A percentile compares a stretch with the other conserved stretches of the same genome.
Conservation (phyloP, 306 rosid genomes). For the Quercus glauca region DNA sequence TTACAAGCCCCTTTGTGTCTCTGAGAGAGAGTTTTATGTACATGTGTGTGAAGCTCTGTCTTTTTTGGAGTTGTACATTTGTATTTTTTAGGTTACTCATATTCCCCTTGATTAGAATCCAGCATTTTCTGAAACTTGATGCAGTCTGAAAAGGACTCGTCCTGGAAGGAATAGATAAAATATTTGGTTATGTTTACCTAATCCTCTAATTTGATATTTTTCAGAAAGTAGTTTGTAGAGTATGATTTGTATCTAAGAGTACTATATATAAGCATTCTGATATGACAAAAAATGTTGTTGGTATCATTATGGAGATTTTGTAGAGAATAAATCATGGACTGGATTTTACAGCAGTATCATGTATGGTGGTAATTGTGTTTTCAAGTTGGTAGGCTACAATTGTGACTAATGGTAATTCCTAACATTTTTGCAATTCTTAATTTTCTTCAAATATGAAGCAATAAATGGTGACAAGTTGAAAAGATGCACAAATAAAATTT, state of each 20-base stretch:
- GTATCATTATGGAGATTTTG: background rate
- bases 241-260: too few relatives aligned
- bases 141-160: conserved; percentile 1
- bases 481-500: background rate
- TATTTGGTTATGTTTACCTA: conserved; percentile 3
- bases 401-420: background rate
- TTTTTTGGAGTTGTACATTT: conserved; percentile 9
- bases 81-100: conserved; percentile 8
- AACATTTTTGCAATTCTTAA: background rate
- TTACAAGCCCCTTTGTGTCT: background rate
- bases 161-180: conserved; percentile 1
- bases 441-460: background rate
- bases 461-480: background rate
- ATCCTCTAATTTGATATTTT: background rate
- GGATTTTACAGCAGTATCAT: background rate
- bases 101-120: conserved; percentile 10
- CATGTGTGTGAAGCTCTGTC: conserved; percentile 9
- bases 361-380: background rate
- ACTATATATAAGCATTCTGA: too few relatives aligned
- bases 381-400: background rate
- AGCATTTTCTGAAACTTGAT: conserved; percentile 24
- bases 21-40: conserved; percentile 17
- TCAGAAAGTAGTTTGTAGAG: too few relatives aligned
- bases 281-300: too few relatives aligned
- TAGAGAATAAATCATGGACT: background rate